Base-by-base conservation (phyloP, 163 green algal genomes). In the Chloromonas sp. region DNA sequence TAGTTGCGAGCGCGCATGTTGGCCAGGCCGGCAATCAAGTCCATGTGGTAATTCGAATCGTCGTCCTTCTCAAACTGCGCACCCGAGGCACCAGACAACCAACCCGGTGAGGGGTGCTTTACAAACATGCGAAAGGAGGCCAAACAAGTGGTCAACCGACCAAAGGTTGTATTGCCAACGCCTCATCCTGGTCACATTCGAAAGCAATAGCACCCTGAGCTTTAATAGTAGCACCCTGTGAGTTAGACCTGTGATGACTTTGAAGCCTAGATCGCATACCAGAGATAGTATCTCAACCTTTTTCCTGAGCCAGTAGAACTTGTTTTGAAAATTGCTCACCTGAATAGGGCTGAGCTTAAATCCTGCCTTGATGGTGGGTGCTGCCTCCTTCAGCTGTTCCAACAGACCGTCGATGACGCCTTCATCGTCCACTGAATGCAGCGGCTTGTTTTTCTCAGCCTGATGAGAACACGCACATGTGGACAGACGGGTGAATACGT, bases 1-100 rank as follows among this genome's bases (percentile, higher is more conserved):
- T 99, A 99, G 93, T 98, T 99, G 80, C 97, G 94, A 0, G 97
- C 97, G 36, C 97, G 93, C 97, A 99, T 98, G 94, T 99, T 99
- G 87, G 97, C 96, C 71, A 99, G 90, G 14, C 94, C 94, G 13
- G 95, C 91, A 82, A 99, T 98, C 78, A 98, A 85, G 83, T 98
- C 97, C 97, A 99, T 99, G 94, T 99, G 96, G 94, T 98, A 95
- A 90, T 99, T 99, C 84, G 92, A 94, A 91, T 99, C 96, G 86
- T 99, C 95, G 84, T 99, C 97, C 86, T 93, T 93, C 81, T 93
- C 90, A 88, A 93, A 93, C 82, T 88, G 60, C 59, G 82, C 57
- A 14, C 58, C 5, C 66, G 11, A 76, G 11, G 8, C 5, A 8
- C 5, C 66, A 76, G 66, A 76, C 66, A 76, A 36, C 36, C 36